These are phyloP conservation scores for Cinchona pubescens DNA, from an alignment of 257 asterid genomes.

Conservation along the genomic window DNA sequence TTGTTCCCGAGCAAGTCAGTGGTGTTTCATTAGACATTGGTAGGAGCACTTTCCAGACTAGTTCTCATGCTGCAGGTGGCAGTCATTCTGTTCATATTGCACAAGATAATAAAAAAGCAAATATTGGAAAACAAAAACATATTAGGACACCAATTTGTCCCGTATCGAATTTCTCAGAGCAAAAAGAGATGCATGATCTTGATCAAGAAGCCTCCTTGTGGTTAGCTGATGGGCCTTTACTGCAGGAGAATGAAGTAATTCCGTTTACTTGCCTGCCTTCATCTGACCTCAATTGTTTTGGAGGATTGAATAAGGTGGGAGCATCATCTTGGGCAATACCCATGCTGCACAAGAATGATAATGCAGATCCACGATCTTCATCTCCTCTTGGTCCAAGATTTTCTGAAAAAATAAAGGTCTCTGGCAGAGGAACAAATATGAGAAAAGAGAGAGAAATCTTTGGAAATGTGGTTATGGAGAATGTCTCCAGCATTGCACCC, in stretches of 20 bases:
- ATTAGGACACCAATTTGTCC: conserved; percentile 32
- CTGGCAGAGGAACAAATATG: conserved; percentile 25
- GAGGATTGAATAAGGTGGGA: conserved; percentile 22
- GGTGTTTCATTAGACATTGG: conserved; percentile 57
- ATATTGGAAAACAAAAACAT: conserved; percentile 41
- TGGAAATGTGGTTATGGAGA: conserved; percentile 37
- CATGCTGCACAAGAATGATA: conserved; percentile 28
- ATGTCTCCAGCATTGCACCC: conserved; percentile 27
- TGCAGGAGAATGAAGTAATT: conserved; percentile 43
- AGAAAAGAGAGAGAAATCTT: conserved; percentile 28
- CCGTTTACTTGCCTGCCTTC: conserved; percentile 33
- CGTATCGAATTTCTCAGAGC: conserved; percentile 28
- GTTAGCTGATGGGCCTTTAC: conserved; percentile 67
- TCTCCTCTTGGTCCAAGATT: conserved; percentile 65
- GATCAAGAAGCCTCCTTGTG: conserved; percentile 28
- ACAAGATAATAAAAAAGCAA: conserved; percentile 55
- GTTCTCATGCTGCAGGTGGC: conserved; percentile 26
- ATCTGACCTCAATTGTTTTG: conserved; percentile 26
- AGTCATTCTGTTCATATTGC: conserved; percentile 27
- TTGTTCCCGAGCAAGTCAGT: conserved; percentile 32
- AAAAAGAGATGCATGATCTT: conserved; percentile 24
- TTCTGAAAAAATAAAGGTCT: conserved; percentile 26
- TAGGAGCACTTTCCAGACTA: conserved; percentile 25
- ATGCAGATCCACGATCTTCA: conserved; percentile 39
- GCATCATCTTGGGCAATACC: conserved; percentile 26